These are phyloP conservation scores for Polytolypa hystricis DNA, from an alignment of 2,329 filamentous ascomycete genomes.

Conservation along the genomic window DNA sequence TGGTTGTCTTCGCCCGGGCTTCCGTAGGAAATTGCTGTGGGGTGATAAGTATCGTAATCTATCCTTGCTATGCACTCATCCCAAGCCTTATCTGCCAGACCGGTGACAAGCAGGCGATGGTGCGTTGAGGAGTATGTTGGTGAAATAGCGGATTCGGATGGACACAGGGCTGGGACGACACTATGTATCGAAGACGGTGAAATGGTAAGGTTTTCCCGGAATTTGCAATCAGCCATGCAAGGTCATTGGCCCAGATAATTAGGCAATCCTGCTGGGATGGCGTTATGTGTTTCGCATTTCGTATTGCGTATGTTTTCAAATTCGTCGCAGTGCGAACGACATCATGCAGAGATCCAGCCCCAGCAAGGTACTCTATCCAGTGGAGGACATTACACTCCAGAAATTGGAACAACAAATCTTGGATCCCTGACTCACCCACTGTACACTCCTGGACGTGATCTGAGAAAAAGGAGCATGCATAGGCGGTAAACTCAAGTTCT, in stretches of 20 bases:
- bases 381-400: constrained; percentile 24
- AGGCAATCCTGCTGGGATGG: constrained; percentile 14
- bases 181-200: constrained; percentile 25
- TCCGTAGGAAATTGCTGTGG: constrained; percentile 21
- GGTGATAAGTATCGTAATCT: constrained; percentile 21
- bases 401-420: constrained; percentile 20
- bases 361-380: constrained; percentile 27
- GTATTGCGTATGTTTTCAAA: constrained; percentile 19
- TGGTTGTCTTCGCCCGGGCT: constrained; percentile 10
- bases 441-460: constrained; percentile 24
- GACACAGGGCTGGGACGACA: constrained; percentile 25
- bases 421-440: constrained; percentile 11
- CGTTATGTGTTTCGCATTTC: constrained; percentile 1
- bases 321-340: constrained; percentile 21
- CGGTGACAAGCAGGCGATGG: constrained; percentile 13
- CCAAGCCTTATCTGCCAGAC: constrained; percentile 17
- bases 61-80: constrained; percentile 25
- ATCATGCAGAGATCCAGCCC: constrained; percentile 13
- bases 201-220: constrained; percentile 18
- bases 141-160: constrained; percentile 20
- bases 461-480: constrained; percentile 23
- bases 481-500: constrained; percentile 10
- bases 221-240: constrained; percentile 25
- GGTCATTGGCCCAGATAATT: constrained; percentile 23
- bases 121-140: constrained; percentile 2